Evolutionary conservation across 2,329 filamentous ascomycete species (phyloP), one percentile per base, ranked within the genome.

Genomic region (Gnomoniopsis sp.): DNA sequence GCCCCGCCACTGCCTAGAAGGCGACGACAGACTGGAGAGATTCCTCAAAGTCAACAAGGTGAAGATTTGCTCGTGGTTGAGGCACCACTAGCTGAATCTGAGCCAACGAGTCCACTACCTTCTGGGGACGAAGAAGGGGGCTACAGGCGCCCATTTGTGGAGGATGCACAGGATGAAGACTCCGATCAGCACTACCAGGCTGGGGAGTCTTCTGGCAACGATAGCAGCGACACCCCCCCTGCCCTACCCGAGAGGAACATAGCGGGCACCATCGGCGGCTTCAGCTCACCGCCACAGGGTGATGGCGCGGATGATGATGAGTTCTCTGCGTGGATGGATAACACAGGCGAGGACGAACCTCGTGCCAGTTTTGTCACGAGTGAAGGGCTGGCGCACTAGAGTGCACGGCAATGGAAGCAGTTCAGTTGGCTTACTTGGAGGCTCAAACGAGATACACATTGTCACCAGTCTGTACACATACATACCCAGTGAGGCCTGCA

Each of bases 51-150:
- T n/a, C 68, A 68, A 26, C 67, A 71, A 8, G 69, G 68, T 7
- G 82, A 87, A 59, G 77, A 76, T 10, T 70, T 90, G 44, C 75
- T 90, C 4, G 82, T 90, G 17, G 85, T 90, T 14, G 82, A 83
- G 59, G 87, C 86, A 1, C 87, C 87, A 1, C 21, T 53, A 21
- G 74, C 75, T 12, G 86, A 88, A 61, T 89, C 85, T 3, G 80
- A 84, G 60, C 83, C 84, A 2, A 74, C 75, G 2, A 83, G 81
- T 6, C 83, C 84, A 1, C 64, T 74, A 6, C 70, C 67, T 8
- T 79, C 78, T 21, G 70, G 74, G 15, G 56, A 66, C 46, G 38
- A 59, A 58, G 23, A 49, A 15, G 46, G 17, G 1, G 49, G 60
- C 3, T 66, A 68, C 55, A 62, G 68, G 34, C 69, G 65, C 19